Base-by-base conservation (phyloP, 495 filamentous ascomycete species). In the Penicillium riverlandense region DNA sequence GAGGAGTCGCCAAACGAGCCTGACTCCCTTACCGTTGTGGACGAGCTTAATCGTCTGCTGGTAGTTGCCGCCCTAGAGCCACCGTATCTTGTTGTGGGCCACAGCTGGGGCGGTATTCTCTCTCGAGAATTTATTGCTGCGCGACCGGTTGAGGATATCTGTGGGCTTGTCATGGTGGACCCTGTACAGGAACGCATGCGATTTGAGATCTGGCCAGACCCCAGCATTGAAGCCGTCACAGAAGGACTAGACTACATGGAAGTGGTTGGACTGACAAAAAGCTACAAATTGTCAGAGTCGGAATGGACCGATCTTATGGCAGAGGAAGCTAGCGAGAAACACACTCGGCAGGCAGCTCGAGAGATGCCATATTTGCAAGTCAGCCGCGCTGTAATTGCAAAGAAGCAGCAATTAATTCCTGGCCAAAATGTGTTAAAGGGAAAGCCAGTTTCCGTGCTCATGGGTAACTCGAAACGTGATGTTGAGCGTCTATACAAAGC, bases 321-420 rank as follows among this genome's bases (percentile, higher is more conserved):
- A 2, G 44, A 46, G 16, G 37, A 46, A 16, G 9, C 14, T 6
- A 46, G 44, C 16, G 10, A 12, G 8, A 16, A 46, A 11, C 37
- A 46, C 27, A 11, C 14, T 16, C 44, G n/a, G 9, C 44, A 46
- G 44, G 44, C 44, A 5, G 11, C 8, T 11, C 37, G 37, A 2
- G 44, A 46, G 37, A 10, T 46, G 44, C 37, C 44, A 6, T 40
- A 40, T 22, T 32, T 46, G 8, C 44, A 46, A 32, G n/a, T 46
- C n/a, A 46, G 44, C 15, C 44, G 44, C 1, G 2, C 29, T 14
- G 37, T 40, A 10, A 10, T 46, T 3, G 37, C 30, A 3, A 8
- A 35, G 11, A 46, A 40, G 9, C 30, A 15, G 31, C 44, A 46
- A 30, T 27, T 46, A 11, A 9, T 29, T 1, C 44, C 37, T 46